Base-by-base conservation (phyloP, 768 basidiomycete species). In the Amanita muscaria region DNA sequence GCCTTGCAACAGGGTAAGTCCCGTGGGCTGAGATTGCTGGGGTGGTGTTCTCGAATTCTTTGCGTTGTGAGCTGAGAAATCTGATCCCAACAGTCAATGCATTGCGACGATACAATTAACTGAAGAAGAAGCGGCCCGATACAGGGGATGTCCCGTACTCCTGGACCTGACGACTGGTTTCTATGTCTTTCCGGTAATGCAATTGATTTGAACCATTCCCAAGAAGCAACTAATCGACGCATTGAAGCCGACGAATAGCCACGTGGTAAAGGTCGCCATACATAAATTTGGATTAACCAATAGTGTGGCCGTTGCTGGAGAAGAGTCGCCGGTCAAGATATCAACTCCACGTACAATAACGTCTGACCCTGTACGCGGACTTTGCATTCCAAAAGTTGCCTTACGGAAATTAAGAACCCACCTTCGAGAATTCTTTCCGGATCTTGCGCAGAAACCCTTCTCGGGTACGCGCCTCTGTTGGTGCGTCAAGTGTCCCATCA, bases 381-480 rank as follows among this genome's bases (percentile, higher is more conserved):
- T 79, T 16, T 69, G 69, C 21, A 84, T 98, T 38, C 91, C 94
- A 0, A 72, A 64, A 44, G 58, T 62, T 6, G 70, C 69, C 38
- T 59, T 84, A 2, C 56, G 62, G 29, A 59, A 59, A 42, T 56
- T 94, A 43, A 69, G 87, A 31, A 59, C 58, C 2, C 61, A 68
- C 8, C 60, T 94, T 9, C 58, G 63, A 15, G 57, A 62, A 24
- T 65, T 90, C 19, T 92, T 85, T 62, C 94, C 93, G 19, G 77
- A 77, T 40, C 70, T 98, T 35, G 84, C 78, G 4, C 63, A 77
- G 51, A 84, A 80, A 59, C 74, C 84, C 0, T 86, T 91, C 56
- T 57, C 63, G 23, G 67, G 67, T 5, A 93, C 91, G 9, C 66
- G 93, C 48, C 61, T 98, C 50, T 98, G 93, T 64, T 97, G 93